Evolutionary conservation across 164 flowering plant genomes (phyloP).

Genomic region (Annona squamosa): DNA sequence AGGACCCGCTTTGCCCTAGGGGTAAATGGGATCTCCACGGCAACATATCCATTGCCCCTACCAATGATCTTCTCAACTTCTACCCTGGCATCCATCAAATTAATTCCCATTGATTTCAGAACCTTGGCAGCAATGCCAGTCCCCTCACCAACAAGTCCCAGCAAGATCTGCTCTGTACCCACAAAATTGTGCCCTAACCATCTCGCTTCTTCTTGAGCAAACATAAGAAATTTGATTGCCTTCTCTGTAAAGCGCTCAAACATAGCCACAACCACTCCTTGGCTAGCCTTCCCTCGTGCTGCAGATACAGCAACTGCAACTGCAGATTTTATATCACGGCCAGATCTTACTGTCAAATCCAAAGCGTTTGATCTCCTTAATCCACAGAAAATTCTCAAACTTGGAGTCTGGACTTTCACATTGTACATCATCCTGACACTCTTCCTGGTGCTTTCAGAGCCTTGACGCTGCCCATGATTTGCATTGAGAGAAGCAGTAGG

Average conservation of each 20-base stretch:
- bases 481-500: conserved; percentile 29
- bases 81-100: conserved; percentile 88
- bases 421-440: conserved; percentile 37
- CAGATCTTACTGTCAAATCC: conserved; percentile 30
- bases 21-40: conserved; percentile 91
- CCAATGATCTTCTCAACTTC: conserved; percentile 97
- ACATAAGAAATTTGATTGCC: conserved; percentile 95
- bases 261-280: conserved; percentile 61
- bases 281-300: conserved; percentile 35
- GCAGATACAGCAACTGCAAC: conserved; percentile 37
- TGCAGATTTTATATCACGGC: conserved; percentile 43
- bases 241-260: conserved; percentile 85
- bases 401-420: conserved; percentile 1
- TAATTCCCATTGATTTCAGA: conserved; percentile 90
- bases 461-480: conserved; percentile 27
- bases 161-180: conserved; percentile 86
- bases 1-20: conserved; percentile 94
- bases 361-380: conserved; percentile 53
- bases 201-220: conserved; percentile 97
- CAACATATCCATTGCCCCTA: conserved; percentile 89
- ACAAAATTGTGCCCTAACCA: conserved; percentile 94
- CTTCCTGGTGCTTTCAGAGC: conserved; percentile 38
- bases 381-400: conserved; percentile 40
- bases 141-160: conserved; percentile 97
- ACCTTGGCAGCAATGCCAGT: conserved; percentile 98